A percentile compares a stretch with the other conserved stretches of the same genome.
Evolutionary conservation across 2,329 filamentous ascomycete species (phyloP).

Genomic region (Pseudogymnoascus sp.): DNA sequence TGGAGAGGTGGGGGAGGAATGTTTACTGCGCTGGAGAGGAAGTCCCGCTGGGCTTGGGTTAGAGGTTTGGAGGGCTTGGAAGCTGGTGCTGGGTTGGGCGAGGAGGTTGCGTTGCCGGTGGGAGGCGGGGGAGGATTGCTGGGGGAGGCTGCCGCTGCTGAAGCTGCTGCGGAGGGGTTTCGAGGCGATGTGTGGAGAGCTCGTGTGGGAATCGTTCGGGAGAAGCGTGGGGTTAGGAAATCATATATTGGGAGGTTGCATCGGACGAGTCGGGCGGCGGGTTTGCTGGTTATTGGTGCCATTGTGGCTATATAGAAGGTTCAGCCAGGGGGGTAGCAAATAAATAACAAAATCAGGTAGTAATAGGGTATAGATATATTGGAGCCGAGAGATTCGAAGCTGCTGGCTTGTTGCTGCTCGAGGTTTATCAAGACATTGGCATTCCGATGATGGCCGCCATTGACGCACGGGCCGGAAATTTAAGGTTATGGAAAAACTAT

Average conservation of each 20-base stretch:
- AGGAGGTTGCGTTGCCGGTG: constrained; percentile 23
- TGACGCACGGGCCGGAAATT: not conserved
- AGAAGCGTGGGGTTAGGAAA: constrained; percentile 33
- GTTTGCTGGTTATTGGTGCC: constrained; percentile 11
- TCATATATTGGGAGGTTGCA: constrained; percentile 27
- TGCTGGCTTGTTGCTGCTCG: not conserved
- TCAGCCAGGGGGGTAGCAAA: not conserved
- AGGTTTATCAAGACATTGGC: not conserved
- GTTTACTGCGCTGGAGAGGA: constrained; percentile 55
- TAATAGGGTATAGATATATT: not conserved
- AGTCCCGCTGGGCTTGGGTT: constrained; percentile 62
- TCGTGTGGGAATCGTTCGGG: constrained; percentile 11
- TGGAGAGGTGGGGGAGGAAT: not conserved
- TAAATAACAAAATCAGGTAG: not conserved
- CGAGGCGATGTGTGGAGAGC: not conserved
- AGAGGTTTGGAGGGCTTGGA: constrained; percentile 38
- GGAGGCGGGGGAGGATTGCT: constrained; percentile 21
- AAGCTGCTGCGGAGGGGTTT: not conserved
- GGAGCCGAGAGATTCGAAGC: not conserved
- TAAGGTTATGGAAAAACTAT: not conserved
- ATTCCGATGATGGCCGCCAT: not conserved
- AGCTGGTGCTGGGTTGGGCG: constrained; percentile 25
- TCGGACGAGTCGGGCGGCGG: constrained; percentile 9
- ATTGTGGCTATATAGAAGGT: not conserved
- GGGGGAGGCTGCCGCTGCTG: constrained; percentile 16